These are phyloP conservation scores for Taxawa tesnikishii DNA, from an alignment of 2,329 filamentous ascomycete species.

Conservation along the genomic window DNA sequence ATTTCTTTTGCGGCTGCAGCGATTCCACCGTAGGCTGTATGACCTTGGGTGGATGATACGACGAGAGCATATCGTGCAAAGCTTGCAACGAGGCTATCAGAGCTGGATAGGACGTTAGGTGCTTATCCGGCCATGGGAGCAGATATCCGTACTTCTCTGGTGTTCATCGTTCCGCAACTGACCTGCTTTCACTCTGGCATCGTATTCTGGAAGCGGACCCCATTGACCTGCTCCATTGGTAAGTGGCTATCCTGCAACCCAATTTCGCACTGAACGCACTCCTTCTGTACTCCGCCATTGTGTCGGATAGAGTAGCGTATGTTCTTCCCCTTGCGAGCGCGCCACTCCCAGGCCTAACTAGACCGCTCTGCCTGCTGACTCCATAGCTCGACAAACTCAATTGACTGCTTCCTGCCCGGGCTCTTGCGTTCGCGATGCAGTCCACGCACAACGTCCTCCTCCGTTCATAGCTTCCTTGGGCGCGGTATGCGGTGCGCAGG, in stretches of 20 bases:
- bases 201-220: constrained; percentile 81
- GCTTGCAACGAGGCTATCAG: constrained; percentile 85
- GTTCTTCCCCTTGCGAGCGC: not conserved
- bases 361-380: not conserved
- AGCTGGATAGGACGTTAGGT: constrained; percentile 34
- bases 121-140: not conserved
- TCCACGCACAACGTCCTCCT: not conserved
- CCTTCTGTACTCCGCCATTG: constrained; percentile 17
- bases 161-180: constrained; percentile 76
- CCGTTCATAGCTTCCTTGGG: not conserved
- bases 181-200: constrained; percentile 62
- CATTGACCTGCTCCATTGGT: too few species aligned
- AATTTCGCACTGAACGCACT: constrained; percentile 11
- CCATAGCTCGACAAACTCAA: not conserved
- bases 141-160: constrained; percentile 69
- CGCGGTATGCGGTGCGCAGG: not conserved
- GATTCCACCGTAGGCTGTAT: constrained; percentile 67
- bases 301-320: constrained; percentile 11
- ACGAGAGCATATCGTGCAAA: constrained; percentile 67
- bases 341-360: not conserved
- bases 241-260: too few species aligned
- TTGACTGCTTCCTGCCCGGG: not conserved
- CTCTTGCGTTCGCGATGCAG: not conserved
- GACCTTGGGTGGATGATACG: constrained; percentile 63
- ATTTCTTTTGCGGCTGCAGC: constrained; percentile 40